Percentiles rank a stretch among this genome's conserved stretches.
Conservation (phyloP, 2,329 filamentous ascomycete species). For the Pseudohalonectria lignicola region DNA sequence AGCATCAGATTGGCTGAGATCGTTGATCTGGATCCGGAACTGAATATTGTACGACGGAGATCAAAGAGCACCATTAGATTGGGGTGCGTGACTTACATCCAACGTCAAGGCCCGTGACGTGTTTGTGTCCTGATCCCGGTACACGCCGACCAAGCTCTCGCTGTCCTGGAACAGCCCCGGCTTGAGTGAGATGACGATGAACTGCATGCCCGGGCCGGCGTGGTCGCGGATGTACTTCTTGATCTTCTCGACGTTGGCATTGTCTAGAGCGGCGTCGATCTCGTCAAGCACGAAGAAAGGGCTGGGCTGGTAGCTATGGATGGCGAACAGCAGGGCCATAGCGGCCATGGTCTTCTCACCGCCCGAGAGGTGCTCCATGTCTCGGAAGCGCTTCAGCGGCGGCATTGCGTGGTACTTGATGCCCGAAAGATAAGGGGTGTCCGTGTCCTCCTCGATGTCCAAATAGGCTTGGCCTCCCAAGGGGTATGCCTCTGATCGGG, state of each 20-base stretch:
- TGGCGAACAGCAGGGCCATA: constrained; percentile 88
- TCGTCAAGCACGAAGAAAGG: constrained; percentile 98
- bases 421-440: constrained; percentile 88
- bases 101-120: constrained; percentile 84
- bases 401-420: constrained; percentile 99
- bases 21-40: too few relatives aligned
- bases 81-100: constrained; percentile 61
- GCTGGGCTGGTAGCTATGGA: constrained; percentile 89
- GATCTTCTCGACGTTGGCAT: constrained; percentile 92
- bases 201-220: constrained; percentile 94
- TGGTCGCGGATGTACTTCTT: constrained; percentile 94
- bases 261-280: constrained; percentile 95
- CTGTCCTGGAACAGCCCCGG: constrained; percentile 92
- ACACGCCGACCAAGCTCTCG: constrained; percentile 90
- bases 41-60: too few relatives aligned
- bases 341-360: constrained; percentile 99
- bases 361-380: constrained; percentile 96
- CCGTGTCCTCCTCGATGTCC: constrained; percentile 86
- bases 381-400: constrained; percentile 92
- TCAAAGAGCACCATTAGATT: too few relatives aligned
- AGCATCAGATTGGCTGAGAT: too few relatives aligned
- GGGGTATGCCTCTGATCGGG: constrained; percentile 79
- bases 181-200: constrained; percentile 96
- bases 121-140: constrained; percentile 88
- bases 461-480: constrained; percentile 85